Conservation (phyloP, 768 basidiomycete species). For the Rhodosporidiobolus odoratus region DNA sequence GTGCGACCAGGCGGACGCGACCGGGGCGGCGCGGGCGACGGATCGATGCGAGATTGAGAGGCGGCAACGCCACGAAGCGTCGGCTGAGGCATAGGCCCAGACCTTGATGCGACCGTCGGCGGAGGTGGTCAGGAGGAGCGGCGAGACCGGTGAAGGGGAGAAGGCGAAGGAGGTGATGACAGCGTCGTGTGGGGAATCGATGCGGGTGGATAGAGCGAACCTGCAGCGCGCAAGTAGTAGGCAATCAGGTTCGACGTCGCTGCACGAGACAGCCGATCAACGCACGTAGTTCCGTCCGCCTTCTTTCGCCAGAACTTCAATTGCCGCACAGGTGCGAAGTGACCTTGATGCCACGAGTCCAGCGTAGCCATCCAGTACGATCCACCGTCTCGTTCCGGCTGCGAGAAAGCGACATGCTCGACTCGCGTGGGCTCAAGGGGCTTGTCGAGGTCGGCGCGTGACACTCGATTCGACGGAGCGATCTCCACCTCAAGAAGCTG, state of each 20-base stretch:
- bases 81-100: conserved; percentile 62
- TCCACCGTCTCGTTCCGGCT: conserved; percentile 27
- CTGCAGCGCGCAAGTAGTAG: conserved; percentile 11
- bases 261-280: conserved; percentile 46
- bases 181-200: conserved; percentile 78
- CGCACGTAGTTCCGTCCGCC: conserved; percentile 51
- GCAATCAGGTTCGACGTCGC: background rate
- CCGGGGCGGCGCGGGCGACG: conserved; percentile 44
- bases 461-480: conserved; percentile 84
- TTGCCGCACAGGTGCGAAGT: conserved; percentile 64
- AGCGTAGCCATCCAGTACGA: conserved; percentile 85
- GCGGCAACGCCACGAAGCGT: conserved; percentile 74
- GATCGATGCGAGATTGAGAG: conserved; percentile 64
- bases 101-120: conserved; percentile 70
- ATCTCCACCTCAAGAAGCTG: conserved; percentile 84
- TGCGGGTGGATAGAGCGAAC: conserved; percentile 68
- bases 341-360: conserved; percentile 67
- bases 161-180: conserved; percentile 65
- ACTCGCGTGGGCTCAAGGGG: conserved; percentile 69
- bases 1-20: conserved; percentile 66
- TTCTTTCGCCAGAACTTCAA: conserved; percentile 92
- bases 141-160: conserved; percentile 53
- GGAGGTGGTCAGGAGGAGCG: conserved; percentile 65
- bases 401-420: conserved; percentile 62
- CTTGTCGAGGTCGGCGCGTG: conserved; percentile 63